Conservation (phyloP, 2,329 filamentous ascomycete species). For the Aureobasidium mangrovei region DNA sequence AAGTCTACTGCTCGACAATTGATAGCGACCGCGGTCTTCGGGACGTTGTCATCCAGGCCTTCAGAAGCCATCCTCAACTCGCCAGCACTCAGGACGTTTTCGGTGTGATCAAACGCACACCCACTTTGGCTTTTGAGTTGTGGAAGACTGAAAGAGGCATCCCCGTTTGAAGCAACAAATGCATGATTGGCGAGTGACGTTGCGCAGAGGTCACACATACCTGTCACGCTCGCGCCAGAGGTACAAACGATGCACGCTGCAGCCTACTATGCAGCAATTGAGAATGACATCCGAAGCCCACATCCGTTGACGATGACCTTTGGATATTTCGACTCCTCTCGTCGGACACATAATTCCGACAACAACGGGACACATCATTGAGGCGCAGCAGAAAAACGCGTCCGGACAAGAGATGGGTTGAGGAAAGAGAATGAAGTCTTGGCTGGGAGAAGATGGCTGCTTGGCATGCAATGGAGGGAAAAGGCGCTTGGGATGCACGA, state of each 20-base stretch:
- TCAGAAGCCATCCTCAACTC: conserved; percentile 38
- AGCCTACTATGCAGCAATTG: neutral
- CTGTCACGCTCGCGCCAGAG: neutral
- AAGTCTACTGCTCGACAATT: conserved; percentile 42
- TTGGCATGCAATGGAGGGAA: neutral
- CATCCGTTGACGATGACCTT: too few species aligned
- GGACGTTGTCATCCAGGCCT: conserved; percentile 39
- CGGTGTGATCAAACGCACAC: conserved; percentile 35
- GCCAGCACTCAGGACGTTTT: conserved; percentile 39
- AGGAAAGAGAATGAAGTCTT: neutral
- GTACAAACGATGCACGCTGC: neutral
- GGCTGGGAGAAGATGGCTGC: neutral
- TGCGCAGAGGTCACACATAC: neutral
- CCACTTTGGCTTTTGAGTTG: conserved; percentile 40
- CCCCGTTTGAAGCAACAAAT: conserved; percentile 23
- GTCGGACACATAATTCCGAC: neutral
- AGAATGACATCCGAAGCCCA: too few species aligned
- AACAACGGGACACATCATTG: neutral
- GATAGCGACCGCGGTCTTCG: conserved; percentile 42
- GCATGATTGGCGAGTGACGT: neutral
- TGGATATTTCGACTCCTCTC: neutral
- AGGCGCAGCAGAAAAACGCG: neutral
- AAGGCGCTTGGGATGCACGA: conserved; percentile 2
- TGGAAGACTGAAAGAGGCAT: conserved; percentile 40
- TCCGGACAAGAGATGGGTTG: neutral